Conservation (phyloP, 208 protist genomes). For the Trypanosomatidae sp. region DNA sequence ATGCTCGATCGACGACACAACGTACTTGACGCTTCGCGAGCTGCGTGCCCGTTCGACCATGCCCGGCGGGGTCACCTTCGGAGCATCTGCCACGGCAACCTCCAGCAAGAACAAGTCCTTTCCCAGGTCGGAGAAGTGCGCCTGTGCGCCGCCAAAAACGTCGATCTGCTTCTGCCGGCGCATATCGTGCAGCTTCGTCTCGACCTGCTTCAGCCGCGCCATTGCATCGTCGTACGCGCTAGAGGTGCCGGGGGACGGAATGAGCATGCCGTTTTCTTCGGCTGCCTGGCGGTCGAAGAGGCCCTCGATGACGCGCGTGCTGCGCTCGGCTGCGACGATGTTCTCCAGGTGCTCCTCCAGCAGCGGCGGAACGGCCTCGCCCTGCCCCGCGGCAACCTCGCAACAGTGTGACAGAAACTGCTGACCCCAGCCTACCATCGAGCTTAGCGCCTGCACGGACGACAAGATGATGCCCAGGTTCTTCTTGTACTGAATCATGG, state of each 20-base stretch:
- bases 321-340: slow-evolving; percentile 33
- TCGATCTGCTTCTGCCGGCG: slow-evolving; percentile 34
- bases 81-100: slow-evolving; percentile 50
- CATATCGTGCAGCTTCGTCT: slow-evolving; percentile 53
- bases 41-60: slow-evolving; percentile 70
- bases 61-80: slow-evolving; percentile 42
- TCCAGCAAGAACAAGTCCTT: slow-evolving; percentile 89
- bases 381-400: slow-evolving; percentile 9
- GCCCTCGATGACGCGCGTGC: slow-evolving; percentile 44
- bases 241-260: slow-evolving; percentile 62
- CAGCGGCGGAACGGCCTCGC: slow-evolving; percentile 34
- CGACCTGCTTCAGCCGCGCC: slow-evolving; percentile 33
- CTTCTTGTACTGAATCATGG: slow-evolving; percentile 82
- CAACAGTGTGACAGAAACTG: slow-evolving; percentile 30
- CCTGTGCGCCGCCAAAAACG: slow-evolving; percentile 44
- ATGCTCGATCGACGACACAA: slow-evolving; percentile 38
- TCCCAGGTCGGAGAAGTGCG: slow-evolving; percentile 70
- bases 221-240: slow-evolving; percentile 57
- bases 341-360: slow-evolving; percentile 54
- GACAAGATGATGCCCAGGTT: slow-evolving; percentile 75
- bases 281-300: slow-evolving; percentile 67
- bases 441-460: slow-evolving; percentile 56
- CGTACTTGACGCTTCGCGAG: slow-evolving; percentile 73
- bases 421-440: slow-evolving; percentile 62
- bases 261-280: slow-evolving; percentile 47